Percentiles rank a stretch among this genome's conserved stretches.
These are phyloP conservation scores for Phytophthora fragariae DNA, from an alignment of 352 stramenopile species.

Conservation along the genomic window DNA sequence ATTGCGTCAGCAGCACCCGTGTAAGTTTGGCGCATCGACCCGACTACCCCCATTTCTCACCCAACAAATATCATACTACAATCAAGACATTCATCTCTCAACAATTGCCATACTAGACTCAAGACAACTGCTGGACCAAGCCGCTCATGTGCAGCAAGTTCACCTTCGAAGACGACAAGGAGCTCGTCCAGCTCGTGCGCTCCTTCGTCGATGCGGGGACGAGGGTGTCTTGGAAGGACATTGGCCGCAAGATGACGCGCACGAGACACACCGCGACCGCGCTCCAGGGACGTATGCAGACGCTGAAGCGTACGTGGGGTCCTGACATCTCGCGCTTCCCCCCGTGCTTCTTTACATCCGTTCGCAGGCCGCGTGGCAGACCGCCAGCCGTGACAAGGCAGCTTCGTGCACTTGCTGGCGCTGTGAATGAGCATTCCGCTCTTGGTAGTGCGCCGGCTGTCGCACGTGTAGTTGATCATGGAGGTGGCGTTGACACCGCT, in stretches of 20 bases:
- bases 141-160: conserved; percentile 1
- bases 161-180: conserved; percentile 23
- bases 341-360: conserved; percentile 8
- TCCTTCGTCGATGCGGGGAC: not conserved
- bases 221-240: not conserved
- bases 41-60: too few relatives aligned
- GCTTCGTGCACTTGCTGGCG: not conserved
- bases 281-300: conserved; percentile 1
- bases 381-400: not conserved
- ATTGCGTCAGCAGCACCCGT: conserved; percentile 10
- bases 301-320: not conserved
- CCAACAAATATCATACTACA: too few relatives aligned
- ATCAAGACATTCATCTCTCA: not conserved
- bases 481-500: not conserved
- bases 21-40: too few relatives aligned
- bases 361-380: conserved; percentile 3
- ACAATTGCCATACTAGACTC: conserved; percentile 5
- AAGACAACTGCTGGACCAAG: not conserved
- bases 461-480: not conserved
- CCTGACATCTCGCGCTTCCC: not conserved
- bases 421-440: too few relatives aligned
- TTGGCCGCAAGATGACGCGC: not conserved
- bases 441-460: too few relatives aligned
- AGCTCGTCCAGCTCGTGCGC: conserved; percentile 2
- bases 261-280: not conserved